A percentile compares a stretch with the other conserved stretches of the same genome.
Evolutionary conservation across 192 early-diverging fungal genomes (phyloP).

Genomic region (Mycoemilia scoparia): DNA sequence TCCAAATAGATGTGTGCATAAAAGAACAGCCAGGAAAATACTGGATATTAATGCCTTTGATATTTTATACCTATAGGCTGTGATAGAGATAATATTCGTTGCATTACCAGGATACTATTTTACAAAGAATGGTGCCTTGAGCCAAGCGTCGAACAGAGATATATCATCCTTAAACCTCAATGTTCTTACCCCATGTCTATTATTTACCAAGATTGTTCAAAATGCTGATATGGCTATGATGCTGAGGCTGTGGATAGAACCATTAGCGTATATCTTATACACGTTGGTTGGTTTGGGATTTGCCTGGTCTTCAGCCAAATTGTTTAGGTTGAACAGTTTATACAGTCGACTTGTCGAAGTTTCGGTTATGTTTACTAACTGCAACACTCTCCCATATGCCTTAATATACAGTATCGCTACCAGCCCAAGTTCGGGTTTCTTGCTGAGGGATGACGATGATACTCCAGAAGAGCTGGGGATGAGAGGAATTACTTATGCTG

Average conservation of each 20-base stretch:
- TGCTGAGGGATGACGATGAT: slow-evolving; percentile 17
- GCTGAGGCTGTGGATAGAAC: slow-evolving; percentile 43
- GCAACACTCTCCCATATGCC: slow-evolving; percentile 49
- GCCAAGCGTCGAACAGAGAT: no score
- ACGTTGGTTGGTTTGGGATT: slow-evolving; percentile 10
- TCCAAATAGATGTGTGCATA: no score
- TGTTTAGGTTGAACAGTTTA: slow-evolving; percentile 21
- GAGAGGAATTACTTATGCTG: slow-evolving; percentile 53
- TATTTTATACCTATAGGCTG: no score
- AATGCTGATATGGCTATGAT: slow-evolving; percentile 37
- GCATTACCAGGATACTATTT: no score
- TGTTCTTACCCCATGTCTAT: slow-evolving; percentile 49
- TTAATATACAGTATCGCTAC: slow-evolving; percentile 32
- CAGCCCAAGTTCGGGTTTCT: slow-evolving; percentile 17
- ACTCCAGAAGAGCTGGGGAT: slow-evolving; percentile 11
- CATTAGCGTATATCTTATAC: slow-evolving; percentile 21
- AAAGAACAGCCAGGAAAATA: no score
- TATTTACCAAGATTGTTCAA: slow-evolving; percentile 53
- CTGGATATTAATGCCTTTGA: no score
- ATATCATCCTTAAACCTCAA: slow-evolving; percentile 50
- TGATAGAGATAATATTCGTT: no score
- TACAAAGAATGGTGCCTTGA: no score
- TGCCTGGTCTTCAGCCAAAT: slow-evolving; percentile 6
- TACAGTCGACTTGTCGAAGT: slow-evolving; percentile 40
- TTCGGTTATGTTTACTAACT: slow-evolving; percentile 45